Evolutionary conservation across 106 monocot genomes (phyloP), one percentile per base, ranked within the genome.

Genomic region (Agapanthus africanus): DNA sequence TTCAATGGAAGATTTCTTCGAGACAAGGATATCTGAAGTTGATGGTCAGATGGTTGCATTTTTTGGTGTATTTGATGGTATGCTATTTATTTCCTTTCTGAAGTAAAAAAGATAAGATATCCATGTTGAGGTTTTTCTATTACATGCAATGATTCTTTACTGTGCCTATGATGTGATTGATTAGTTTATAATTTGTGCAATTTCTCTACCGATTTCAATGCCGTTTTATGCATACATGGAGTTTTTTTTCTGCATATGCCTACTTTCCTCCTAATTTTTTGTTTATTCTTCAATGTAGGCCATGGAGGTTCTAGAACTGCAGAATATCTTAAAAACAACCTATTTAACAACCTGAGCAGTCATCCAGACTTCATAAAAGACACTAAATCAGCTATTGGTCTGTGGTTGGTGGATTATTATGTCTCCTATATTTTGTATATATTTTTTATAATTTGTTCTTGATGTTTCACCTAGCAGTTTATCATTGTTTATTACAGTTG

Each of bases 61-160:
- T 50, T 89, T 89, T 66, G 88, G 79, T 59, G 89, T 89, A 71
- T 89, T 80, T 75, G 82, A 89, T 75, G 89, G 85, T 85, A 87
- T 3, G n/a, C n/a, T 50, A 10, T 11, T 50, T 62, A 34, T 62
- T 32, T 18, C 0, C n/a, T n/a, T n/a, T n/a, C n/a, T n/a, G n/a
- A n/a, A n/a, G n/a, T n/a, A n/a, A n/a, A n/a, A n/a, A n/a, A n/a
- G n/a, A n/a, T 28, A 30, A 56, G 5, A 30, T 11, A 50, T 33
- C 60, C 60, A 18, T 61, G 3, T 34, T 61, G 60, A 35, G 1
- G n/a, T 61, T 30, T 28, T 30, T 11, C 1, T 10, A n/a, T n/a
- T 50, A 21, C n/a, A 50, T n/a, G 21, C 10, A 44, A n/a, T n/a
- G n/a, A 44, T 44, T 44, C 44, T 44, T 9, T 44, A 14, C 16